A percentile compares a stretch with the other conserved stretches of the same genome.
Conservation (phyloP, 768 basidiomycete species). For the Agrocybe pediades region DNA sequence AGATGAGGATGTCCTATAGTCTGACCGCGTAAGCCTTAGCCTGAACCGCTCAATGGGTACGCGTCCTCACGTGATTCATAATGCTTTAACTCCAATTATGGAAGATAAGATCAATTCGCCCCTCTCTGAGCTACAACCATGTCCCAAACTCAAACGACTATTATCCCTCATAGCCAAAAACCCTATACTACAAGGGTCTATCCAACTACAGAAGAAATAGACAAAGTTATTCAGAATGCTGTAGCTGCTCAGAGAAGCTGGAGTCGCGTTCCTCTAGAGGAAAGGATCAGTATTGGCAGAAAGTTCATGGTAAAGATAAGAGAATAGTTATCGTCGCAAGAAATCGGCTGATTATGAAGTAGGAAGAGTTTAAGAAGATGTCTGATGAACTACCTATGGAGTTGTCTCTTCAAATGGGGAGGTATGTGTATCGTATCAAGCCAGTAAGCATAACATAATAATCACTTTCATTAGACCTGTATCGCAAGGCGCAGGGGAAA, state of each 20-base stretch:
- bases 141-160: constrained; percentile 67
- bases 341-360: background rate
- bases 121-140: constrained; percentile 24
- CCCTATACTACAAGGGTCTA: constrained; percentile 69
- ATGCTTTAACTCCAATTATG: background rate
- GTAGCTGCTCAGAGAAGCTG: constrained; percentile 74
- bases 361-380: constrained; percentile 53
- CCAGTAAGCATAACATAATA: background rate
- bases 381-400: constrained; percentile 70
- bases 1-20: background rate
- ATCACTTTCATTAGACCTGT: constrained; percentile 58
- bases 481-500: constrained; percentile 75
- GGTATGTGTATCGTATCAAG: constrained; percentile 47
- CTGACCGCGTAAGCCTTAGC: constrained; percentile 21
- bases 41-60: constrained; percentile 21
- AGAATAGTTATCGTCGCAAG: background rate
- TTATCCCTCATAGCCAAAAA: constrained; percentile 78
- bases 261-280: constrained; percentile 68
- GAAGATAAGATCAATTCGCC: constrained; percentile 1
- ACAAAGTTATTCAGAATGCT: constrained; percentile 56
- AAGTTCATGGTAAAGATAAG: constrained; percentile 35
- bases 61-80: constrained; percentile 30
- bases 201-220: constrained; percentile 59
- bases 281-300: constrained; percentile 68
- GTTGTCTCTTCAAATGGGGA: constrained; percentile 88